Evolutionary conservation across 805 yeast genomes (phyloP).

Genomic region (Spathaspora sp.): DNA sequence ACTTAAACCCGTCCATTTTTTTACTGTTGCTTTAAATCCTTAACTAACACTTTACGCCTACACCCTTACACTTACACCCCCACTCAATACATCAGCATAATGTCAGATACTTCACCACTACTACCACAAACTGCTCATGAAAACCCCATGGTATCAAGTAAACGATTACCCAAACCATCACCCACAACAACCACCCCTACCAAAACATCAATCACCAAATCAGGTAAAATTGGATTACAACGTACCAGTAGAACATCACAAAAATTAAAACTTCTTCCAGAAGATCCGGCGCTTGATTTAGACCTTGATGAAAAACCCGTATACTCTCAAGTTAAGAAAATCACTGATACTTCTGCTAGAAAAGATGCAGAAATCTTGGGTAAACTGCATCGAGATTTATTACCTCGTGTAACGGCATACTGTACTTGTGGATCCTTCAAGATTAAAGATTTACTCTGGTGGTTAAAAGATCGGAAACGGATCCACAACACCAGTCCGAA

Average conservation of each 20-base stretch:
- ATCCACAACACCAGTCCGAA: constrained; percentile 78
- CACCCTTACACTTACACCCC: neutral
- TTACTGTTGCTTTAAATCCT: too few species aligned
- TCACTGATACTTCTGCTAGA: constrained; percentile 84
- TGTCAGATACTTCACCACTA: constrained; percentile 11
- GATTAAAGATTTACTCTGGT: constrained; percentile 81
- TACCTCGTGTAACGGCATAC: constrained; percentile 94
- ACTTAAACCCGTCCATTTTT: neutral
- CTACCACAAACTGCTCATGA: constrained; percentile 8
- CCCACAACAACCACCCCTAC: constrained; percentile 7
- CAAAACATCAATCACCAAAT: constrained; percentile 25
- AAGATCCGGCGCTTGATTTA: constrained; percentile 24
- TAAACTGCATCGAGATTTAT: constrained; percentile 73
- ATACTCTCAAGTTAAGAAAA: constrained; percentile 78
- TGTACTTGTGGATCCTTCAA: constrained; percentile 92
- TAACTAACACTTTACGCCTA: too few species aligned
- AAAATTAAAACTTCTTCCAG: constrained; percentile 66
- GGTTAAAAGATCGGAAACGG: constrained; percentile 77
- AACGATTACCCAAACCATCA: too few species aligned
- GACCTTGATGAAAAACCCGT: constrained; percentile 32
- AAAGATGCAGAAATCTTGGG: constrained; percentile 93
- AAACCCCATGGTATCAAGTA: constrained; percentile 9
- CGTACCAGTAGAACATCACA: constrained; percentile 73
- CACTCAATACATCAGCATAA: neutral
- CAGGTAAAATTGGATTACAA: constrained; percentile 62